These are phyloP conservation scores for Penicillium mononematosum DNA, from an alignment of 495 filamentous ascomycete species.

Conservation along the genomic window DNA sequence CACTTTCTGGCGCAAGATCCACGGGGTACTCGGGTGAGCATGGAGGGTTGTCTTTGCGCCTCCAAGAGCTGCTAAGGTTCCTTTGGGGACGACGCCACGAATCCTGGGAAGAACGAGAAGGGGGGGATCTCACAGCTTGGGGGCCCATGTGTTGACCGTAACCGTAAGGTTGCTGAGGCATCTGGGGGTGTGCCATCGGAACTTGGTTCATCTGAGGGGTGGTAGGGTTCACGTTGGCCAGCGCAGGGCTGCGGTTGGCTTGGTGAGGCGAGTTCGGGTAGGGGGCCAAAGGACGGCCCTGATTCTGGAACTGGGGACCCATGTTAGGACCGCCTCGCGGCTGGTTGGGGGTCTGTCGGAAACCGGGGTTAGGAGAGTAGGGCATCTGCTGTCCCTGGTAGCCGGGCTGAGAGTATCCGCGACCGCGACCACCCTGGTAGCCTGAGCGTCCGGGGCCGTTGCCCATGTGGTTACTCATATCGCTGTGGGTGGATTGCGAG, in stretches of 20 bases:
- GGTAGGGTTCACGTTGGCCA: constrained; percentile 63
- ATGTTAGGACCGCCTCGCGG: constrained; percentile 63
- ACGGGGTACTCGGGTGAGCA: neutral
- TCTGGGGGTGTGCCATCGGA: constrained; percentile 55
- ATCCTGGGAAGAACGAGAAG: constrained; percentile 19
- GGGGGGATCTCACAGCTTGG: constrained; percentile 65
- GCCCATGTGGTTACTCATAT: constrained; percentile 61
- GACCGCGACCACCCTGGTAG: constrained; percentile 64
- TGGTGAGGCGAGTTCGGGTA: constrained; percentile 69
- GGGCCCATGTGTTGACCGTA: constrained; percentile 62
- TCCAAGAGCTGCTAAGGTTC: neutral
- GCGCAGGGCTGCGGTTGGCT: constrained; percentile 68
- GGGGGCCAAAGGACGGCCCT: constrained; percentile 52
- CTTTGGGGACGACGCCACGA: constrained; percentile 27
- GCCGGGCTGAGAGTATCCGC: constrained; percentile 59
- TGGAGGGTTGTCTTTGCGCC: neutral
- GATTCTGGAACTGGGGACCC: constrained; percentile 62
- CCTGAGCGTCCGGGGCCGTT: constrained; percentile 56
- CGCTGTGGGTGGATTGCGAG: constrained; percentile 74
- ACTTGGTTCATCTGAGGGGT: constrained; percentile 67
- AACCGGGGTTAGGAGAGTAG: constrained; percentile 63
- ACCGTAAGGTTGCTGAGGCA: constrained; percentile 56
- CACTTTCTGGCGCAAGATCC: constrained; percentile 67
- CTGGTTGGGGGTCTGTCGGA: constrained; percentile 58
- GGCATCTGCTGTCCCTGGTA: constrained; percentile 60